Base-by-base conservation (phyloP, 2,329 filamentous ascomycete species). In the Ascochyta clinopodiicola region DNA sequence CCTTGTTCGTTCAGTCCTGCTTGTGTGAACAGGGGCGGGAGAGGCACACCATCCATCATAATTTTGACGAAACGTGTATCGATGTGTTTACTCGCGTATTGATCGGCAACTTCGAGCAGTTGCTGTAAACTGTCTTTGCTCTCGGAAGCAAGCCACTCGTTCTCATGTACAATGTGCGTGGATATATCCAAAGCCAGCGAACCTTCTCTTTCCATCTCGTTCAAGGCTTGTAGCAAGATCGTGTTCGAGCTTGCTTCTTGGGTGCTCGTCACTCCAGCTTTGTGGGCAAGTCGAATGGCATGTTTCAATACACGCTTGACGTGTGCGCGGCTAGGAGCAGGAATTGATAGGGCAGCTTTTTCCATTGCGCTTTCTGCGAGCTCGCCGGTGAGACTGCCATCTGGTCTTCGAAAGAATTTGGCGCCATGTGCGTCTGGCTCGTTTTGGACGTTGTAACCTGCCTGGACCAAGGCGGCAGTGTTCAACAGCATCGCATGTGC, bases 21-120 rank as follows among this genome's bases (percentile, higher is more conserved):
- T 9, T 74, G 72, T 15, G 72, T 71, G 44, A 63, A 69, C 1
- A 70, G 51, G 3, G 71, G 72, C 9, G 68, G 64, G 3, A 75
- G 46, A 0, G 71, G 70, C 6, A 70, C 70, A 4, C 73, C 72
- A 43, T 76, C 73, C 25, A 76, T 63, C 48, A 72, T 64, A 46
- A 76, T 66, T 45, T 75, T 76, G 17, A 75, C 68, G 51, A 75
- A 76, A 7, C 62, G 60, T 0, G 72, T 72, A 25, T 68, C 51
- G 4, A 73, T 60, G 52, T 72, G 70, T 32, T 63, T 55, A 15
- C 65, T 72, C 10, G 62, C 56, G 48, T 67, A 65, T 2, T 44
- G 44, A 2, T 64, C 61, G 1, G 70, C 69, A 7, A 60, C 42
- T 13, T 70, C 65, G 10, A 74, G 49, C 9, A 72, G 56, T 8